A percentile compares a stretch with the other conserved stretches of the same genome.
These are phyloP conservation scores for Centaurea solstitialis DNA, from an alignment of 129 eudicot genomes.

Conservation along the genomic window DNA sequence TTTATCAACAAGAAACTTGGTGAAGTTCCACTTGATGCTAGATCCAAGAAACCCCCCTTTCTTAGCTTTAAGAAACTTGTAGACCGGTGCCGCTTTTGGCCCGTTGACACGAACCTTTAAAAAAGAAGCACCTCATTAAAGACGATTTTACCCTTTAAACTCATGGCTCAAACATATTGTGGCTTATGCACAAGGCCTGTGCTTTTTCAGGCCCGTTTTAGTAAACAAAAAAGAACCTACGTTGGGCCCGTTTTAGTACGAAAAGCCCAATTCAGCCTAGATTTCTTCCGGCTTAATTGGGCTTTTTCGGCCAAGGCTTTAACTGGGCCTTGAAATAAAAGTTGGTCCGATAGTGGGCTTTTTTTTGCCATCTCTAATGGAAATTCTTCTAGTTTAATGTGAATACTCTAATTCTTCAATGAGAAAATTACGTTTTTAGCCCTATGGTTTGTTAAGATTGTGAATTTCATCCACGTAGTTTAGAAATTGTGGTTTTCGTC, in stretches of 20 bases:
- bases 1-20: conserved; percentile 89
- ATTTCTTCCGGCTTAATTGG: no score
- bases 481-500: no score
- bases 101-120: conserved; percentile 81
- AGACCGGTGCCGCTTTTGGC: conserved; percentile 64
- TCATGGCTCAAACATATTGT: not conserved
- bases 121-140: not conserved
- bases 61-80: conserved; percentile 84
- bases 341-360: not conserved
- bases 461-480: no score
- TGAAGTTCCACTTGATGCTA: conserved; percentile 92
- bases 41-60: conserved; percentile 59
- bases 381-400: no score
- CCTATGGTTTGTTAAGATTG: no score
- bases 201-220: not conserved
- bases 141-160: not conserved
- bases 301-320: not conserved
- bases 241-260: no score
- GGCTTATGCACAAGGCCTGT: not conserved
- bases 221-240: no score
- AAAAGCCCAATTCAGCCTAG: no score
- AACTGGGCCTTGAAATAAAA: not conserved
- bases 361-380: not conserved
- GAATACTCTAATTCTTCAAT: no score
- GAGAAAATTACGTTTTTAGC: no score